A percentile compares a stretch with the other conserved stretches of the same genome.
Evolutionary conservation across 768 basidiomycete genomes (phyloP).

Genomic region (Naganishia onofrii): DNA sequence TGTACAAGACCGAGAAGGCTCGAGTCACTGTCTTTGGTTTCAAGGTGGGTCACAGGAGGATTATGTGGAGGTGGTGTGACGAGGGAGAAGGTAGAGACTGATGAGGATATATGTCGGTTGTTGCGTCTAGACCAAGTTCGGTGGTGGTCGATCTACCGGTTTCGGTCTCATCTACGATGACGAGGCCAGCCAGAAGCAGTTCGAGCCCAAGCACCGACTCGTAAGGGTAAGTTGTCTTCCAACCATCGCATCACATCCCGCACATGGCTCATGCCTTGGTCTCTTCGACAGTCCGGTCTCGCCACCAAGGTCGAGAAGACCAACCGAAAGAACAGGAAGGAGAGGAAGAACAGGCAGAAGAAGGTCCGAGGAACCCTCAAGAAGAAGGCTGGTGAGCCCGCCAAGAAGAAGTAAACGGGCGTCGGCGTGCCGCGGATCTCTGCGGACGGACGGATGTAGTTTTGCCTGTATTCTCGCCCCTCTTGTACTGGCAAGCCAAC

Average conservation of each 20-base stretch:
- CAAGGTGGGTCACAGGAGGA: conserved; percentile 40
- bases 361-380: conserved; percentile 99
- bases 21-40: conserved; percentile 93
- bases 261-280: not conserved
- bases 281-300: conserved; percentile 51
- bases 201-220: conserved; percentile 93
- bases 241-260: not conserved
- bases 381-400: conserved; percentile 66
- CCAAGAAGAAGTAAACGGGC: conserved; percentile 53
- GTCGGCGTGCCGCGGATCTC: not conserved
- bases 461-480: not conserved
- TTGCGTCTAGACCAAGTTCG: conserved; percentile 71
- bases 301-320: conserved; percentile 78
- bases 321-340: conserved; percentile 96
- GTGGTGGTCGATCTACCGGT: conserved; percentile 95
- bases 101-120: not conserved
- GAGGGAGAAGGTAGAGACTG: no score
- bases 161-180: conserved; percentile 98
- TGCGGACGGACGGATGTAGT: not conserved
- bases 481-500: not conserved
- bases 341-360: conserved; percentile 99
- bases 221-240: conserved; percentile 69
- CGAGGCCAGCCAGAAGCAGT: conserved; percentile 89
- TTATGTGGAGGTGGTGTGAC: no score
- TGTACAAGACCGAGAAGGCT: conserved; percentile 90